Evolutionary conservation across 169 alveolate species (phyloP), one percentile per base, ranked within the genome.

Genomic region (Besnoitia besnoiti): DNA sequence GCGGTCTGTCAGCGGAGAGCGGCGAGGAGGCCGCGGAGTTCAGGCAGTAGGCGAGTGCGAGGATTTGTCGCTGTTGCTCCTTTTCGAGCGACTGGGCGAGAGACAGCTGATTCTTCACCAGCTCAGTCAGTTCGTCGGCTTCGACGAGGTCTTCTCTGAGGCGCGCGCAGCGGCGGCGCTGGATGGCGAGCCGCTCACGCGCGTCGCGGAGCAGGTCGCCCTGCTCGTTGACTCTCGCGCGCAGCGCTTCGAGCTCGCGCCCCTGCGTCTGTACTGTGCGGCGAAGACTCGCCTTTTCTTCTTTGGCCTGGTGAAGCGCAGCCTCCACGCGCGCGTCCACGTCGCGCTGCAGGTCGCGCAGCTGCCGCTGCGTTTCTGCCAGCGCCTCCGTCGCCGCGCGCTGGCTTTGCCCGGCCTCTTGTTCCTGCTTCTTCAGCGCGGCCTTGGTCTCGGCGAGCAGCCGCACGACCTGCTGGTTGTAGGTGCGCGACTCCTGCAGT

Each of bases 41-140:
- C 46, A 73, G 82, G 46, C 46, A 73, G 82, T 35, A 73, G 39
- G 82, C 82, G 39, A 73, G 82, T 27, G 82, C 82, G 39, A 73
- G 46, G 46, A 73, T 19, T 30, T 77, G 87, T 42, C 55, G 10
- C 55, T 77, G 87, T 40, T 77, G 87, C 55, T 77, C 87, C 33
- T 35, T 3, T n/a, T 77, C 40, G 10, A 21, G 37, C 7, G 87
- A 21, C 55, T 77, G 61, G 40, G 59, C 12, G n/a, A 44, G 61
- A 27, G 87, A 77, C 40, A 77, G 59, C 59, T 77, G 87, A 0
- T 12, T 8, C 87, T 77, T 77, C 55, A 77, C 49, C 0, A 24
- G 39, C 33, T 77, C 87, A 10, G 59, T 42, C 35, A 37, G 21
- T 37, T 37, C 87, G 33, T 77, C 87, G 5, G 87, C 87, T 21